Evolutionary conservation across 2,329 filamentous ascomycete species (phyloP), one percentile per base, ranked within the genome.

Genomic region (Fusarium sp.): DNA sequence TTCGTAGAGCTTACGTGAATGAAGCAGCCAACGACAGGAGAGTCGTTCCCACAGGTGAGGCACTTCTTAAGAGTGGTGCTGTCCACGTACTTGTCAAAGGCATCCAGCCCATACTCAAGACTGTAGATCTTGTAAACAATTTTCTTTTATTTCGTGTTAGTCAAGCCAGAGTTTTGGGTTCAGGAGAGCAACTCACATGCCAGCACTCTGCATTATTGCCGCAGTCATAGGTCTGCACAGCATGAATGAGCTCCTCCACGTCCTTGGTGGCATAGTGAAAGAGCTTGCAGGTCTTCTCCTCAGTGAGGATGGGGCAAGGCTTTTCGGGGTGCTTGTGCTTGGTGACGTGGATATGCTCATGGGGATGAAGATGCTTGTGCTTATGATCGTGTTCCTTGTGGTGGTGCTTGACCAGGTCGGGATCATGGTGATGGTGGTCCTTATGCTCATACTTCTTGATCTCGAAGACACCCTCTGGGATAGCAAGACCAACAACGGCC

Each of bases 31-130:
- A 75, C 68, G 71, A 79, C 74, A 50, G 65, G 63, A 55, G 69
- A 41, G 61, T 80, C 78, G 62, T 79, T 56, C 7, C 44, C 53
- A 50, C 72, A 75, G 20, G 61, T 68, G 39, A 76, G 75, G 68
- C 74, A 78, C 61, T 76, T 77, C 58, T 72, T 47, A 12, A 79
- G 70, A 20, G 68, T 61, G 20, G 76, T 78, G 18, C 72, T 65
- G 65, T 80, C 78, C 57, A 80, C 75, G 15, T 66, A 58, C 35
- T 61, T 70, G 24, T 80, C 78, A 48, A 79, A 77, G 33, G 70
- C 22, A 41, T 80, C 78, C 30, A 79, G 68, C 41, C 73, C 61
- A n/a, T 65, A 57, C 71, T 80, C 78, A 38, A 80, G 68, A n/a
- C 69, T 42, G 31, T 79, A 79, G 33, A 80, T 61, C 20, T 53